Conservation (phyloP, 257 asterid species). For the Gentiana dahurica region DNA sequence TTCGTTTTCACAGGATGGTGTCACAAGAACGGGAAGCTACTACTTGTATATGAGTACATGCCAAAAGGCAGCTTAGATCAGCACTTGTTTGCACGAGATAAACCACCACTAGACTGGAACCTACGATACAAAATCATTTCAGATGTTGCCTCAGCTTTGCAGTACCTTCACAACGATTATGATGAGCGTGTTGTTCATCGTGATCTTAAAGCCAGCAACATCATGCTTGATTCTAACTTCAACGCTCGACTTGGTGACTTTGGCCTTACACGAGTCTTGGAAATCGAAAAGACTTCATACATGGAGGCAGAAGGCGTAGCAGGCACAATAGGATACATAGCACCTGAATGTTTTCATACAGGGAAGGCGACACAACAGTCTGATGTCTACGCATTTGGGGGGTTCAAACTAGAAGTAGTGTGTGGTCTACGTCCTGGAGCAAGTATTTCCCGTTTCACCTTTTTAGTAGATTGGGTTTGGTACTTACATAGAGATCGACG, state of each 20-base stretch:
- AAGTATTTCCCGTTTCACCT: slow-evolving; percentile 38
- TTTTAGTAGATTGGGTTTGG: slow-evolving; percentile 89
- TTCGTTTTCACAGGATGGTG: slow-evolving; percentile 46
- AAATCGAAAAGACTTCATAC: slow-evolving; percentile 67
- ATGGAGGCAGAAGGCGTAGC: slow-evolving; percentile 68
- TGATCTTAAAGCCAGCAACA: slow-evolving; percentile 82
- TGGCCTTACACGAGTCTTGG: slow-evolving; percentile 82
- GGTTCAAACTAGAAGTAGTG: slow-evolving; percentile 59
- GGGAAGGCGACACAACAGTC: slow-evolving; percentile 78
- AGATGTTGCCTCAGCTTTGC: slow-evolving; percentile 77
- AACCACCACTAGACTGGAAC: slow-evolving; percentile 44
- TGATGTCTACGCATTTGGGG: slow-evolving; percentile 75
- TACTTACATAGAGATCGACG: slow-evolving; percentile 63
- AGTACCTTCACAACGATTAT: slow-evolving; percentile 74
- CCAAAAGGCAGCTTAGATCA: slow-evolving; percentile 78
- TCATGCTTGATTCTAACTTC: slow-evolving; percentile 75
- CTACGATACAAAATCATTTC: slow-evolving; percentile 49
- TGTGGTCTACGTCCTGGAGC: slow-evolving; percentile 70
- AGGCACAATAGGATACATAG: slow-evolving; percentile 66
- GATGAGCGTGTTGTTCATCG: slow-evolving; percentile 77
- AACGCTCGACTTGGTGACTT: slow-evolving; percentile 85
- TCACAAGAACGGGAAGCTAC: slow-evolving; percentile 8
- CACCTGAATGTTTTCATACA: slow-evolving; percentile 79
- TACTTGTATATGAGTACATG: slow-evolving; percentile 84
- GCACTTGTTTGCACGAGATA: slow-evolving; percentile 48